These are phyloP conservation scores for Truncatella angustata DNA, from an alignment of 2,329 filamentous ascomycete species.

Conservation along the genomic window DNA sequence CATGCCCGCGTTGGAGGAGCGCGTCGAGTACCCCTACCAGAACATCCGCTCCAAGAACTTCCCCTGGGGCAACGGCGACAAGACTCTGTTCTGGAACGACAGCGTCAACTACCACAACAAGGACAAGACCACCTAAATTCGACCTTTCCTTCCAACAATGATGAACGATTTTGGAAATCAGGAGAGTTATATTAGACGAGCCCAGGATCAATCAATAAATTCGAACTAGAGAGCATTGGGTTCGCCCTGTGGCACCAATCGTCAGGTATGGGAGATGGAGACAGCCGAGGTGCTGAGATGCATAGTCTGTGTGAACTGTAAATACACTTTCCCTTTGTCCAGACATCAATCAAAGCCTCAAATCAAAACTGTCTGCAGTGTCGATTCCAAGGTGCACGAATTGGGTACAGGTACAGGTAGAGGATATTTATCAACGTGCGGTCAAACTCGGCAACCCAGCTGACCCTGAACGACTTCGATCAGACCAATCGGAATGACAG, in stretches of 20 bases:
- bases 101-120: conserved; percentile 97
- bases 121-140: conserved; percentile 62
- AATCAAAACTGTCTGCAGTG: neutral
- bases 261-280: neutral
- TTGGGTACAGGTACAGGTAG: too few relatives aligned
- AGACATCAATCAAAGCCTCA: conserved; percentile 3
- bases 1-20: conserved; percentile 83
- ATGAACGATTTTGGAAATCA: neutral
- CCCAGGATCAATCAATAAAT: neutral
- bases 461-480: too few relatives aligned
- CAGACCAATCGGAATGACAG: too few relatives aligned
- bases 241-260: neutral
- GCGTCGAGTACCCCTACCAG: conserved; percentile 91
- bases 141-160: neutral
- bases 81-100: conserved; percentile 88
- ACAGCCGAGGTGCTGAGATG: neutral
- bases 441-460: too few relatives aligned
- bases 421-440: too few relatives aligned
- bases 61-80: conserved; percentile 93
- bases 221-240: conserved; percentile 9
- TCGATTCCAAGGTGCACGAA: too few relatives aligned
- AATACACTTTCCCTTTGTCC: conserved; percentile 10
- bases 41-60: conserved; percentile 97
- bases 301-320: conserved; percentile 9
- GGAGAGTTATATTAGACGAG: neutral